Conservation (phyloP, 2,329 filamentous ascomycete species). For the Alternaria triticimaculans region DNA sequence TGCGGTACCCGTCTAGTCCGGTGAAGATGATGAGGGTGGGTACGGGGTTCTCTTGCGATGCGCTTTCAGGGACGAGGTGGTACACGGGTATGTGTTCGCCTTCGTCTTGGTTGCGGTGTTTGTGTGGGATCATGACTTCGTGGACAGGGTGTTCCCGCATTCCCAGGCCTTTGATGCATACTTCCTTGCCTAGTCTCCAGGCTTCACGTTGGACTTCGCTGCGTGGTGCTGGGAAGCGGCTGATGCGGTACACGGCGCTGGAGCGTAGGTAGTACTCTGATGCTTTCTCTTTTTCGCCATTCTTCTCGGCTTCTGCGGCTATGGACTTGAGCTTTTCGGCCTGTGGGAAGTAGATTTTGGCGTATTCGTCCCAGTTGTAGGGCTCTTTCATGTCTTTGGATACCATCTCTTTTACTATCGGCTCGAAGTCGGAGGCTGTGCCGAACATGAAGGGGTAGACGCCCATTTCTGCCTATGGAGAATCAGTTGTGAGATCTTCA, state of each 20-base stretch:
- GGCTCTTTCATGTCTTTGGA: conserved; percentile 69
- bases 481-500: background rate
- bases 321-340: conserved; percentile 63
- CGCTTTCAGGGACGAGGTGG: conserved; percentile 64
- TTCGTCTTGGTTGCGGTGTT: conserved; percentile 58
- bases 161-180: conserved; percentile 63
- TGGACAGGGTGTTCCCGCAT: conserved; percentile 60
- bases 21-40: conserved; percentile 64
- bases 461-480: conserved; percentile 55
- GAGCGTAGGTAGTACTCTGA: conserved; percentile 65
- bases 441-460: conserved; percentile 80
- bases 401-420: conserved; percentile 70
- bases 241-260: conserved; percentile 71
- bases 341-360: conserved; percentile 64
- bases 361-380: conserved; percentile 68
- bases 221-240: conserved; percentile 68
- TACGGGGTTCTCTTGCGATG: conserved; percentile 52
- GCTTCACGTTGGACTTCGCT: conserved; percentile 63
- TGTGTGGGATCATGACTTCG: conserved; percentile 69
- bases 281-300: conserved; percentile 61
- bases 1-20: conserved; percentile 65
- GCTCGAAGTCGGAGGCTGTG: conserved; percentile 70
- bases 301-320: conserved; percentile 59
- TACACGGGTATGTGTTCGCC: conserved; percentile 67
- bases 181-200: conserved; percentile 70